Evolutionary conservation across 2,329 filamentous ascomycete genomes (phyloP), one percentile per base, ranked within the genome.

Genomic region (Teratosphaeriaceae sp.): DNA sequence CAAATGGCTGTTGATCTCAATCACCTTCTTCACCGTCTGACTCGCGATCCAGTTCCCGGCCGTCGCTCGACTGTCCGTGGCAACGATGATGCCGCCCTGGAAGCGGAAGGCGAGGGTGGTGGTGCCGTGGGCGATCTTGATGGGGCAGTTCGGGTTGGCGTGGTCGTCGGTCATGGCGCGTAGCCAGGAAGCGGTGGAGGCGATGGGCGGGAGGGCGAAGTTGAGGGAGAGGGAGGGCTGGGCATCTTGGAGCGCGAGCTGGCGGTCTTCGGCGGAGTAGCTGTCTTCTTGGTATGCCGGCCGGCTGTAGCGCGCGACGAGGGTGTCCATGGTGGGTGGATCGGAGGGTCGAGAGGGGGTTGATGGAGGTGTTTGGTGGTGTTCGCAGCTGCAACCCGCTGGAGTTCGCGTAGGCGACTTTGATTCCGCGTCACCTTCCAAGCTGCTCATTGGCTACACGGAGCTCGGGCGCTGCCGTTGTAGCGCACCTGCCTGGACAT

Each of bases 21-120:
- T 97, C 57, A 98, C 92, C 78, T 98, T 98, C 82, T 98, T 98
- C 64, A 98, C 92, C 42, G 92, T 98, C 77, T 98, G 92, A 71
- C 87, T 94, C 54, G 92, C 92, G 70, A 98, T 98, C 92, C 92
- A 98, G 79, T 92, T 94, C 61, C 92, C 92, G 22, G 92, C 90
- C 37, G 92, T 95, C 47, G 92, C 92, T 71, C 92, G 82, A 47
- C 92, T 98, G 72, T 98, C 92, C 46, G 92, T 98, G 42, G 90
- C 90, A 40, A 98, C 90, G 63, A 98, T 94, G 71, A 98, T 97
- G 64, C 92, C 92, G 60, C 89, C 89, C 72, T 97, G 82, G 78
- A 97, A 98, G 65, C 90, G 83, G 78, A 98, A 98, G 51, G 89
- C 90, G 49, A 98, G 82, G 40, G 92, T 98, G 46, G 92, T 98